Conservation (phyloP, 768 basidiomycete species). For the Tricholoma matsutake region DNA sequence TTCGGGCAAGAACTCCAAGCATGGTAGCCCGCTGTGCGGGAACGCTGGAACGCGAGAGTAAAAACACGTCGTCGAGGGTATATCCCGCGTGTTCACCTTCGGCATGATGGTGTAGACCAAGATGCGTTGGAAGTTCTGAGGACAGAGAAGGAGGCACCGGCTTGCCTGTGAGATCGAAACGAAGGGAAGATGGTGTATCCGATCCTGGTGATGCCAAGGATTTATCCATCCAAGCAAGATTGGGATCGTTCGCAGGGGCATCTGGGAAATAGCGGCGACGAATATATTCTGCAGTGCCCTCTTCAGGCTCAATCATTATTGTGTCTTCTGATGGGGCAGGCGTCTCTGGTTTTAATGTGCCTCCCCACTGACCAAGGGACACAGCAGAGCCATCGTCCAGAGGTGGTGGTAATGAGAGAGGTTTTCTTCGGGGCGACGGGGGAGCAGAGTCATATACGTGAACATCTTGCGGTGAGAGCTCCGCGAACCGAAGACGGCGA, state of each 20-base stretch:
- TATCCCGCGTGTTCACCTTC: conserved; percentile 80
- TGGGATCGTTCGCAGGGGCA: conserved; percentile 64
- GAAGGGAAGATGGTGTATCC: conserved; percentile 39
- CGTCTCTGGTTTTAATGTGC: conserved; percentile 19
- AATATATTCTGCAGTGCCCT: conserved; percentile 82
- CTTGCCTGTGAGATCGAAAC: conserved; percentile 76
- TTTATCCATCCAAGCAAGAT: conserved; percentile 74
- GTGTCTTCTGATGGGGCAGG: background rate
- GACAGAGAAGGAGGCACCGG: conserved; percentile 58
- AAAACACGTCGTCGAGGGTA: conserved; percentile 81
- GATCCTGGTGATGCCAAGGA: conserved; percentile 25
- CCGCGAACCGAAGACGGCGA: conserved; percentile 71
- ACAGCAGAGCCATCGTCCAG: conserved; percentile 34
- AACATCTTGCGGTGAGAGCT: conserved; percentile 69
- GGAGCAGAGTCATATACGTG: conserved; percentile 83
- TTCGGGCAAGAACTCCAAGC: conserved; percentile 65
- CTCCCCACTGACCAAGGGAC: conserved; percentile 40
- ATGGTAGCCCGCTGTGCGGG: conserved; percentile 81
- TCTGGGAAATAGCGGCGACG: conserved; percentile 80
- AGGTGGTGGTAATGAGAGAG: conserved; percentile 58
- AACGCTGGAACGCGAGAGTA: conserved; percentile 77
- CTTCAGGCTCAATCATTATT: conserved; percentile 39
- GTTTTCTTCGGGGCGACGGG: conserved; percentile 62
- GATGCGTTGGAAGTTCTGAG: conserved; percentile 68
- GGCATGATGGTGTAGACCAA: conserved; percentile 90